Evolutionary conservation across 208 protist genomes (phyloP).

Genomic region (Jaenimonas drosophilae): DNA sequence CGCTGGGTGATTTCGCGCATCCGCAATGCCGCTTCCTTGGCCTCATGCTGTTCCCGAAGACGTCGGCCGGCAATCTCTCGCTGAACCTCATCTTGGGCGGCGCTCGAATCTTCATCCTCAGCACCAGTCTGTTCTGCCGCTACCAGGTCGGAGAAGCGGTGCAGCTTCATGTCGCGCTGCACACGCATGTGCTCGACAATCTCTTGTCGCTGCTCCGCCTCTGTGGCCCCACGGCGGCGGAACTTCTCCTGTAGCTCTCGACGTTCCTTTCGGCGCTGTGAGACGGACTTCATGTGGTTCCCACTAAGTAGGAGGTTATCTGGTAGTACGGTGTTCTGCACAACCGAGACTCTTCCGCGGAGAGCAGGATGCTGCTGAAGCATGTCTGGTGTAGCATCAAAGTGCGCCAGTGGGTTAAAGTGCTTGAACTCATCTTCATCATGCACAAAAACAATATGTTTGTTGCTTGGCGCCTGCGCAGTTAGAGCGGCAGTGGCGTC

Average conservation of each 20-base stretch:
- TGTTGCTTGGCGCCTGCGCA: constrained; percentile 52
- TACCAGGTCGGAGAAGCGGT: constrained; percentile 19
- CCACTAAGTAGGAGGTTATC: constrained; percentile 71
- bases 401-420: constrained; percentile 69
- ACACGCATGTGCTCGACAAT: constrained; percentile 9
- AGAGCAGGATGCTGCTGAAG: constrained; percentile 74
- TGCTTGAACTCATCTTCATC: constrained; percentile 62
- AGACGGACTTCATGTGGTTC: constrained; percentile 42
- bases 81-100: constrained; percentile 34
- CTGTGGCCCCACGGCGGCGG: constrained; percentile 13
- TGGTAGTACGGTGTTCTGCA: constrained; percentile 74
- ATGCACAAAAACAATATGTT: constrained; percentile 81
- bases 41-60: constrained; percentile 27
- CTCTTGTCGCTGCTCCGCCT: constrained; percentile 10
- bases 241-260: constrained; percentile 62
- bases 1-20: constrained; percentile 74
- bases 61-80: constrained; percentile 26
- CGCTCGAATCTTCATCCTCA: constrained; percentile 14
- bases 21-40: constrained; percentile 27
- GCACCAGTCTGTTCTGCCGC: neutral
- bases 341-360: constrained; percentile 49
- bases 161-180: constrained; percentile 17
- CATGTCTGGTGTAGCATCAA: constrained; percentile 81
- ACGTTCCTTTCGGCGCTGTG: constrained; percentile 66
- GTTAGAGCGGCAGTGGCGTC: constrained; percentile 59